Percentiles rank a stretch among this genome's conserved stretches.
Evolutionary conservation across 2,329 filamentous ascomycete species (phyloP).

Genomic region (Pseudogymnoascus sp.): DNA sequence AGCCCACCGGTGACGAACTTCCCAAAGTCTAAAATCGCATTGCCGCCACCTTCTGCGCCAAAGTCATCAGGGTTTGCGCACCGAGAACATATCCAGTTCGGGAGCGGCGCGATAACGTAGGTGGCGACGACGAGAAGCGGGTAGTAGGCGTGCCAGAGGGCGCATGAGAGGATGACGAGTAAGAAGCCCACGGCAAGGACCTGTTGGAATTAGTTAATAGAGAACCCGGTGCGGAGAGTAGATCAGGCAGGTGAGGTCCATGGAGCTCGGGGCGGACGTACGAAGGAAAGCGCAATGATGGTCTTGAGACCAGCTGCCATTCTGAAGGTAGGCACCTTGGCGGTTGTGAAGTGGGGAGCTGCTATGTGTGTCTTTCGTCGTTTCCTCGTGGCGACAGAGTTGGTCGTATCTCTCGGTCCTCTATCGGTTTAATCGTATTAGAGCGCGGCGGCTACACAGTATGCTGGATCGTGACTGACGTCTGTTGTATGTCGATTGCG

Average conservation of each 20-base stretch:
- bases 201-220: constrained; percentile 32
- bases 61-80: constrained; percentile 93
- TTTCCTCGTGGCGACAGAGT: background rate
- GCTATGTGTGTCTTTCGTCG: background rate
- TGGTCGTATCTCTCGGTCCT: background rate
- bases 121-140: constrained; percentile 92
- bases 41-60: constrained; percentile 71
- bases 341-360: background rate
- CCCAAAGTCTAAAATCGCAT: constrained; percentile 83
- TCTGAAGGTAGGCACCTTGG: constrained; percentile 20
- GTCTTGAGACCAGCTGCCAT: constrained; percentile 90
- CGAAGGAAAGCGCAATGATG: constrained; percentile 97
- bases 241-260: background rate
- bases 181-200: constrained; percentile 97
- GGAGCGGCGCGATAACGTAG: constrained; percentile 85
- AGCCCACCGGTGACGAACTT: constrained; percentile 92
- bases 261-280: constrained; percentile 33
- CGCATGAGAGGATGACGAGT: constrained; percentile 95
- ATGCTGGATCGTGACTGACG: background rate
- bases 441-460: background rate
- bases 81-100: constrained; percentile 91
- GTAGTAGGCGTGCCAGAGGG: constrained; percentile 89
- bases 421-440: background rate
- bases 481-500: constrained; percentile 5
- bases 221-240: background rate